These are phyloP conservation scores for Phialophora chinensis DNA, from an alignment of 2,329 filamentous ascomycete species.

Conservation along the genomic window DNA sequence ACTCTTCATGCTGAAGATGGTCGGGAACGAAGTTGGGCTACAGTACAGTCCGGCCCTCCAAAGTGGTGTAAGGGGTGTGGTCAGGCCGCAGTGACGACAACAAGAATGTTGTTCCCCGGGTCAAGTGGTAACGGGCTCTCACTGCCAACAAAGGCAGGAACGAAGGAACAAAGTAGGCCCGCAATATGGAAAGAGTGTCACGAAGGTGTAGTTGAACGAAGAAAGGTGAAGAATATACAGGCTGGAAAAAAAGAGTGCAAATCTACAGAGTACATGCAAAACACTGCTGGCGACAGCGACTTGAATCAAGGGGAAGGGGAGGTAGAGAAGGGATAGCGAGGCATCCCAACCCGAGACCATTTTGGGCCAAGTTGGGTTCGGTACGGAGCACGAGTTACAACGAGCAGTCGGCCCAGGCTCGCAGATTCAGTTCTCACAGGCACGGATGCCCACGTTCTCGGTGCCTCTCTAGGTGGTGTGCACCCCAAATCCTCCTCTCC, in stretches of 20 bases:
- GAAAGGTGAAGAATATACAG: slow-evolving; percentile 19
- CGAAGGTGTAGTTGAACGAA: slow-evolving; percentile 24
- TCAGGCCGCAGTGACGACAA: slow-evolving; percentile 15
- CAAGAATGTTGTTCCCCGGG: slow-evolving; percentile 19
- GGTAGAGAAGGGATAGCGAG: neutral
- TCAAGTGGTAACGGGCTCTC: slow-evolving; percentile 25
- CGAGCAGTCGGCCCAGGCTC: neutral
- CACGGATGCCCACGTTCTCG: slow-evolving; percentile 4
- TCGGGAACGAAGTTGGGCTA: slow-evolving; percentile 17
- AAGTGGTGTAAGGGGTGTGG: slow-evolving; percentile 18
- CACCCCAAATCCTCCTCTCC: neutral
- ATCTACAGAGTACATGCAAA: slow-evolving; percentile 7
- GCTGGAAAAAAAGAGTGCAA: neutral
- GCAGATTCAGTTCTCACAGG: slow-evolving; percentile 21
- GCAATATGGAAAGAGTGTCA: slow-evolving; percentile 32
- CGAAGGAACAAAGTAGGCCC: slow-evolving; percentile 27
- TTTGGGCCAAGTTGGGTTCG: neutral
- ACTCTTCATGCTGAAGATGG: slow-evolving; percentile 38
- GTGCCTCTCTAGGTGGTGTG: slow-evolving; percentile 1
- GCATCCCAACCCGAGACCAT: neutral
- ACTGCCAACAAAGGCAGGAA: slow-evolving; percentile 33
- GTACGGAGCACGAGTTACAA: neutral
- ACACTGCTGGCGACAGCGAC: neutral
- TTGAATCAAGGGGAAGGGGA: slow-evolving; percentile 3
- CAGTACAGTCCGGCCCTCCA: slow-evolving; percentile 15